A percentile compares a stretch with the other conserved stretches of the same genome.
phyloP scores from a whole-genome alignment of 2,329 filamentous ascomycete species.

The Xylariaceae sp. region DNA sequence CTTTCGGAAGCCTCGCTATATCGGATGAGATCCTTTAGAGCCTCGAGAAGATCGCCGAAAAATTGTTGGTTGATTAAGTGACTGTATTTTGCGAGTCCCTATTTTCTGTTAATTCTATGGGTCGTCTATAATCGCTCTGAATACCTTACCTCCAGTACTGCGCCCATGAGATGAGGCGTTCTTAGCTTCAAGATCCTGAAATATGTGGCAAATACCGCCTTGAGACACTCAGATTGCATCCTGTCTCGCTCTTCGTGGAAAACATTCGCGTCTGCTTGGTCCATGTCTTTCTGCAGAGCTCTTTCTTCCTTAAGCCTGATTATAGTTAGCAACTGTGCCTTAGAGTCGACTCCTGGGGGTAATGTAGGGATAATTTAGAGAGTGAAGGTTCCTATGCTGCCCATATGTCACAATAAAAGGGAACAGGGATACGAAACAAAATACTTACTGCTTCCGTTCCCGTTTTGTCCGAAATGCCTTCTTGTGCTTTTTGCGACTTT shows the following conservation, averaged over 20 bases:
- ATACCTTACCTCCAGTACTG: slow-evolving; percentile 57
- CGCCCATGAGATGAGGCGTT: slow-evolving; percentile 88
- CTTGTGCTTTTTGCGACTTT: slow-evolving; percentile 73
- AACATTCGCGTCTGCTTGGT: slow-evolving; percentile 87
- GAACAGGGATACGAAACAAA: neutral
- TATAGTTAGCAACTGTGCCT: slow-evolving; percentile 42
- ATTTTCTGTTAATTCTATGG: slow-evolving; percentile 49
- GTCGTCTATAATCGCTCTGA: neutral
- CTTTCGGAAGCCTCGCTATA: slow-evolving; percentile 68
- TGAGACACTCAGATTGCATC: slow-evolving; percentile 94
- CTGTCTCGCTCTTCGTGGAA: slow-evolving; percentile 90
- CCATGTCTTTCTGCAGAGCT: slow-evolving; percentile 89
- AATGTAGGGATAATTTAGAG: neutral
- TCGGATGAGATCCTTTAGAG: slow-evolving; percentile 88
- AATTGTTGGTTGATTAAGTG: slow-evolving; percentile 99
- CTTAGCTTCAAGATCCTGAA: slow-evolving; percentile 91
- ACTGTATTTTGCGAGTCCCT: slow-evolving; percentile 86
- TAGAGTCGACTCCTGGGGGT: neutral
- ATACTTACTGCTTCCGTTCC: slow-evolving; percentile 67
- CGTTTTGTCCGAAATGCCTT: slow-evolving; percentile 89
- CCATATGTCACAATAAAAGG: neutral
- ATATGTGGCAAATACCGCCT: slow-evolving; percentile 93
- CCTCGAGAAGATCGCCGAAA: slow-evolving; percentile 94
- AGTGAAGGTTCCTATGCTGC: neutral
- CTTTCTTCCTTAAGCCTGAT: slow-evolving; percentile 76